Conservation (phyloP, 2,329 filamentous ascomycete species). For the Phialocephala subalpina region DNA sequence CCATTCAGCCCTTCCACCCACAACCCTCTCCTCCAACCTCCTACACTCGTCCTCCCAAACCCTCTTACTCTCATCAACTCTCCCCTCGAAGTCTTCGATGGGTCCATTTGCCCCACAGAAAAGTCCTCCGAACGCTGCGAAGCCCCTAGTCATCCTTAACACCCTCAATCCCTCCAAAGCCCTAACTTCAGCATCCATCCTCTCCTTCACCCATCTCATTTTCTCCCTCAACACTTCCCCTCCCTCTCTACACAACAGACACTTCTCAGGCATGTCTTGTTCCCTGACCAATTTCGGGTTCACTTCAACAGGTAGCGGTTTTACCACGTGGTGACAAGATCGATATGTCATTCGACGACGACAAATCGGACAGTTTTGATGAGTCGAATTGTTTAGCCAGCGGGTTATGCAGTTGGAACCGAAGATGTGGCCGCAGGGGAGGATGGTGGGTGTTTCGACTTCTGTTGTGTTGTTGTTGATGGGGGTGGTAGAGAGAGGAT, state of each 20-base stretch:
- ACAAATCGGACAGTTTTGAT: conserved; percentile 40
- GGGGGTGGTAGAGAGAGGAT: conserved; percentile 15
- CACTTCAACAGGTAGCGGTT: neutral
- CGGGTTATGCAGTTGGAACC: conserved; percentile 37
- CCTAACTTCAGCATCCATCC: conserved; percentile 28
- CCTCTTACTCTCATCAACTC: conserved; percentile 30
- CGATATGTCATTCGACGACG: conserved; percentile 33
- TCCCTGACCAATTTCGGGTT: conserved; percentile 25
- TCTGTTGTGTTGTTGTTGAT: conserved; percentile 30
- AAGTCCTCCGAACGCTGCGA: neutral
- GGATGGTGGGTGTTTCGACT: conserved; percentile 29
- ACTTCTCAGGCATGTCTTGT: conserved; percentile 35
- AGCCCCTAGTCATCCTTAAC: conserved; percentile 7
- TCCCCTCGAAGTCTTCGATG: conserved; percentile 11
- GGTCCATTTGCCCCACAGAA: neutral
- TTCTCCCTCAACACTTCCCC: conserved; percentile 21
- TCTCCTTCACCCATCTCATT: conserved; percentile 26
- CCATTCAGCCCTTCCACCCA: conserved; percentile 41
- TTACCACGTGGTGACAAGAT: neutral
- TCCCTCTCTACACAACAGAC: conserved; percentile 33
- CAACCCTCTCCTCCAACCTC: conserved; percentile 29
- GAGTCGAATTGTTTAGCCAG: conserved; percentile 37
- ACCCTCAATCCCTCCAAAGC: conserved; percentile 28
- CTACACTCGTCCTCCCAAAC: conserved; percentile 29
- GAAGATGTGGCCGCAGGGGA: conserved; percentile 41